Percentiles rank a stretch among this genome's conserved stretches.
phyloP scores from a whole-genome alignment of 148 eudicot species.

The Bassia scoparia region DNA sequence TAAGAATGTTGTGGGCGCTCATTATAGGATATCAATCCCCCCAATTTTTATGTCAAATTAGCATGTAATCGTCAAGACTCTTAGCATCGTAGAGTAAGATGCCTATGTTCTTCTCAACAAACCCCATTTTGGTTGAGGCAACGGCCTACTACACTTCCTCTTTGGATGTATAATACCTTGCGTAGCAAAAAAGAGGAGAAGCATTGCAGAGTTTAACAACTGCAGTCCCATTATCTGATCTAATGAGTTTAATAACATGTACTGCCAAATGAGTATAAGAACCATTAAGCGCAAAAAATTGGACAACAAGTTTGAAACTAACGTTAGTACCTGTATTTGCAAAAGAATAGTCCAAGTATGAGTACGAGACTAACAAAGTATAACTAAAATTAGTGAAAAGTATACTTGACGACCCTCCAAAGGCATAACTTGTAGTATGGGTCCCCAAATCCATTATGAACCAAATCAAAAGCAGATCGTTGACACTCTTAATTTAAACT shows the following conservation, averaged over 20 bases:
- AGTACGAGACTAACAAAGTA: too few relatives aligned
- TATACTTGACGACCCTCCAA: too few relatives aligned
- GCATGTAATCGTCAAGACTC: background rate
- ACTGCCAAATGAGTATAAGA: background rate
- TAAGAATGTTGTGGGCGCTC: too few relatives aligned
- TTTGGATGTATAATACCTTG: background rate
- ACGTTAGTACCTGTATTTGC: too few relatives aligned
- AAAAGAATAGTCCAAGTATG: background rate
- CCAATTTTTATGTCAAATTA: background rate
- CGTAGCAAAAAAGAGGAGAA: background rate
- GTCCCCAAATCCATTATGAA: too few relatives aligned
- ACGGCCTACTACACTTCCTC: background rate
- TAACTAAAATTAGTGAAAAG: too few relatives aligned
- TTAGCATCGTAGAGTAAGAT: background rate
- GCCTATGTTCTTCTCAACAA: background rate
- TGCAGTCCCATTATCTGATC: background rate
- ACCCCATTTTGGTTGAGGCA: slow-evolving; percentile 4
- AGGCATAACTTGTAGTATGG: too few relatives aligned
- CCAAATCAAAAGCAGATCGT: too few relatives aligned
- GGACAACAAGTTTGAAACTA: too few relatives aligned
- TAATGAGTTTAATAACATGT: background rate
- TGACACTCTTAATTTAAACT: too few relatives aligned
- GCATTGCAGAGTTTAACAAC: background rate
- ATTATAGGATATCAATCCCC: too few relatives aligned
- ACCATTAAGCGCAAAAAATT: background rate